These are phyloP conservation scores for Prunus campanulata DNA, from an alignment of 306 rosid species.

Conservation along the genomic window DNA sequence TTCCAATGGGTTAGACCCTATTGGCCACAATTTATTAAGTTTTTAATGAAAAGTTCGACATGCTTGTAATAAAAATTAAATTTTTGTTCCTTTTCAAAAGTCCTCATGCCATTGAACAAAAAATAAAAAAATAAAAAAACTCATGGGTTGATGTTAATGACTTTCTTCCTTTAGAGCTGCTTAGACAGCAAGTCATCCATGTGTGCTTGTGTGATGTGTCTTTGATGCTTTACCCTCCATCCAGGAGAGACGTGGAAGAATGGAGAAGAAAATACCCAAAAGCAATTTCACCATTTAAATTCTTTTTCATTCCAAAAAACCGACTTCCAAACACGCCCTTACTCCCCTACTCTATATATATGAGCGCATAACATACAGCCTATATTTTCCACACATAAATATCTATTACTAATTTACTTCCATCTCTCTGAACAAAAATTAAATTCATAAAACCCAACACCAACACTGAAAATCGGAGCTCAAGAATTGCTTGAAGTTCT, in stretches of 20 bases:
- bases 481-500: conserved; percentile 13
- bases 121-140: too few species aligned
- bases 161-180: not conserved
- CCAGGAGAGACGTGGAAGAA: conserved; percentile 19
- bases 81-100: not conserved
- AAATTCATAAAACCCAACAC: not conserved
- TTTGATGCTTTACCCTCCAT: not conserved
- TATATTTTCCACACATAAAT: not conserved
- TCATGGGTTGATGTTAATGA: not conserved
- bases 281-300: conserved; percentile 11
- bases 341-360: not conserved
- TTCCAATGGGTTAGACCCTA: too few species aligned
- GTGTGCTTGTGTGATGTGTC: not conserved
- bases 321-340: conserved; percentile 7
- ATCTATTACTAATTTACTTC: conserved; percentile 8
- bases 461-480: conserved; percentile 10
- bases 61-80: too few species aligned
- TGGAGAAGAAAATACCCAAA: conserved; percentile 10
- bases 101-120: too few species aligned
- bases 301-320: not conserved
- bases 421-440: not conserved
- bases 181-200: conserved; percentile 29
- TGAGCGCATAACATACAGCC: not conserved
- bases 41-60: too few species aligned
- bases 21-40: too few species aligned